These are phyloP conservation scores for Neurospora sublineolata DNA, from an alignment of 495 filamentous ascomycete genomes.

Conservation along the genomic window DNA sequence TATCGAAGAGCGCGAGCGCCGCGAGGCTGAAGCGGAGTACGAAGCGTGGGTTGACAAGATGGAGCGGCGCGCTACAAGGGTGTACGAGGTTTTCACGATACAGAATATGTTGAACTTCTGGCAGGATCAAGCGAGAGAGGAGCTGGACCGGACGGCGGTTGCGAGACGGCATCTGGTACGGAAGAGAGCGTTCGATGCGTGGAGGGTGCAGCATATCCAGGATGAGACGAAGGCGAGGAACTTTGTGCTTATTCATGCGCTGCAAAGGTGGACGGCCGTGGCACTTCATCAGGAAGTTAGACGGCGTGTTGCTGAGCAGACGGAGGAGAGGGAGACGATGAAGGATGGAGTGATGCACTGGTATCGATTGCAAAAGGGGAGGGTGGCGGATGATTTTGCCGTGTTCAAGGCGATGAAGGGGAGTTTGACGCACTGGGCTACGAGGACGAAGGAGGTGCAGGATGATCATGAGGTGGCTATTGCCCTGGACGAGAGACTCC, in stretches of 20 bases:
- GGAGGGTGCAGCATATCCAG: constrained; percentile 61
- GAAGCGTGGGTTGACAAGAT: constrained; percentile 14
- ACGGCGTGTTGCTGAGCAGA: constrained; percentile 10
- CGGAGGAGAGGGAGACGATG: constrained; percentile 9
- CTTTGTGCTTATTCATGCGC: constrained; percentile 41
- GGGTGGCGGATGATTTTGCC: constrained; percentile 13
- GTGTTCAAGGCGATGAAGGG: neutral
- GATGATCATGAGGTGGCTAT: constrained; percentile 12
- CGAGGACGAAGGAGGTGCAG: constrained; percentile 4
- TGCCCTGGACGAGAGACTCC: constrained; percentile 16
- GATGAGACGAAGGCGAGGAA: constrained; percentile 63
- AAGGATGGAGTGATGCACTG: constrained; percentile 1
- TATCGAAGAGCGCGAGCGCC: constrained; percentile 7
- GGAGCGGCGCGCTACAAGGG: constrained; percentile 19
- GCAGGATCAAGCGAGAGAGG: constrained; percentile 14
- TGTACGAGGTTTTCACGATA: constrained; percentile 20
- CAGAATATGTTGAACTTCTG: constrained; percentile 11
- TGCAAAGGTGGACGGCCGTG: constrained; percentile 19
- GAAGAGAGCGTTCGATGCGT: constrained; percentile 63
- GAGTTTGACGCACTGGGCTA: constrained; percentile 8
- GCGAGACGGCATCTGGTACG: constrained; percentile 60
- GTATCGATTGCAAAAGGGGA: constrained; percentile 7
- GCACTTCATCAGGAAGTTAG: constrained; percentile 20
- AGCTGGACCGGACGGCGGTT: constrained; percentile 39
- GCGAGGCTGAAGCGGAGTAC: constrained; percentile 12